Evolutionary conservation across 768 basidiomycete genomes (phyloP).

Genomic region (Collybia nuda): DNA sequence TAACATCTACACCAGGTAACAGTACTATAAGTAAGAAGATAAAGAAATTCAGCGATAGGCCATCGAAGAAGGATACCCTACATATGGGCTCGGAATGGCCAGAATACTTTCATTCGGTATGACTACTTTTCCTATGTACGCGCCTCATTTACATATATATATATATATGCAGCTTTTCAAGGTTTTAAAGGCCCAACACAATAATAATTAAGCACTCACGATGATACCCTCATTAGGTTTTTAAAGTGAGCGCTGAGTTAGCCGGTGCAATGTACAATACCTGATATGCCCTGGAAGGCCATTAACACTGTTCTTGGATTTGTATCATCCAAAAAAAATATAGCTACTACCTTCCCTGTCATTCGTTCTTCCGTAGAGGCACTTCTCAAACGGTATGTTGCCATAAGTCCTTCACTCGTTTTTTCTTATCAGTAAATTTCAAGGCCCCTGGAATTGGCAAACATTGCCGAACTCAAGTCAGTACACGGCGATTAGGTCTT

Average conservation of each 20-base stretch:
- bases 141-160: slow-evolving; percentile 2
- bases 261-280: neutral
- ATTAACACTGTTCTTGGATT: slow-evolving; percentile 90
- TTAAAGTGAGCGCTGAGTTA: slow-evolving; percentile 31
- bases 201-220: neutral
- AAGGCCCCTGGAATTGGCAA: slow-evolving; percentile 77
- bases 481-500: slow-evolving; percentile 4
- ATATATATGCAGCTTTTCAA: slow-evolving; percentile 51
- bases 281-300: slow-evolving; percentile 44
- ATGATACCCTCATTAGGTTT: slow-evolving; percentile 11
- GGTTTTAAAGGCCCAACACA: slow-evolving; percentile 38
- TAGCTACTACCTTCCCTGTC: slow-evolving; percentile 77
- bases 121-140: slow-evolving; percentile 20
- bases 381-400: slow-evolving; percentile 68
- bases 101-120: slow-evolving; percentile 57
- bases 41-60: slow-evolving; percentile 3
- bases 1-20: neutral
- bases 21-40: slow-evolving; percentile 6
- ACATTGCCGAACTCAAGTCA: slow-evolving; percentile 85
- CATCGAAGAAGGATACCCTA: too few species aligned
- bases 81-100: slow-evolving; percentile 44
- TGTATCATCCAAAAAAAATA: slow-evolving; percentile 74
- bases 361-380: slow-evolving; percentile 80
- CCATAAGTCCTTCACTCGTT: neutral
- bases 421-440: slow-evolving; percentile 4